Percentiles rank a stretch among this genome's conserved stretches.
These are phyloP conservation scores for Fragaria nilgerrensis DNA, from an alignment of 306 rosid genomes.

Conservation along the genomic window DNA sequence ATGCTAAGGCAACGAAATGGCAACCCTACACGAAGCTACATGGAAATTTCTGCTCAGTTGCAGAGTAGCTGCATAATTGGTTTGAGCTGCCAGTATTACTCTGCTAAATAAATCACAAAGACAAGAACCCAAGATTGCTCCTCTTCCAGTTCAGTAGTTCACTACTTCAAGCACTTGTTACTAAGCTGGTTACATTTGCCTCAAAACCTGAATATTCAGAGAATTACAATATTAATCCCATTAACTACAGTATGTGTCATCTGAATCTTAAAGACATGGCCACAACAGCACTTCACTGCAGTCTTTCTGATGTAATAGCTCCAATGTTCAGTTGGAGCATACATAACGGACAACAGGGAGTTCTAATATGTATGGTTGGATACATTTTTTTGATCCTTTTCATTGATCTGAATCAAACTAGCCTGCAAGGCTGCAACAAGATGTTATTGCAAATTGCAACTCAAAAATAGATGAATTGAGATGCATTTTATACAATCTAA, in stretches of 20 bases:
- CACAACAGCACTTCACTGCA: not conserved
- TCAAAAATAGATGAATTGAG: not conserved
- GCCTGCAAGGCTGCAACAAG: not conserved
- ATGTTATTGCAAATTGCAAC: not conserved
- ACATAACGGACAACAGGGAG: not conserved
- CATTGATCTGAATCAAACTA: not conserved
- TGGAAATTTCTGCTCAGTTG: no score
- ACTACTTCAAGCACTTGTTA: no score
- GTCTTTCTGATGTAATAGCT: not conserved
- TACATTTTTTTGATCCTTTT: not conserved
- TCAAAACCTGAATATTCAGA: not conserved
- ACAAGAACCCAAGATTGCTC: not conserved
- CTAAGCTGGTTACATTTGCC: no score
- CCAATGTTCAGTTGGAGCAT: not conserved
- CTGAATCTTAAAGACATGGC: conserved; percentile 1
- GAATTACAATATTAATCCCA: not conserved
- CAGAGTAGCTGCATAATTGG: no score
- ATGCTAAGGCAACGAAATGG: no score
- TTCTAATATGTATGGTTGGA: not conserved
- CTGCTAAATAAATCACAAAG: no score
- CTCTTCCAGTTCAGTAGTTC: not conserved
- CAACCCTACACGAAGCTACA: no score
- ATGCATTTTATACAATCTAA: not conserved
- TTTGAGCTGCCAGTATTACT: no score
- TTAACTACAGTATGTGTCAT: not conserved